A percentile compares a stretch with the other conserved stretches of the same genome.
phyloP scores from a whole-genome alignment of 345 rosid species.

The Pistacia atlantica region DNA sequence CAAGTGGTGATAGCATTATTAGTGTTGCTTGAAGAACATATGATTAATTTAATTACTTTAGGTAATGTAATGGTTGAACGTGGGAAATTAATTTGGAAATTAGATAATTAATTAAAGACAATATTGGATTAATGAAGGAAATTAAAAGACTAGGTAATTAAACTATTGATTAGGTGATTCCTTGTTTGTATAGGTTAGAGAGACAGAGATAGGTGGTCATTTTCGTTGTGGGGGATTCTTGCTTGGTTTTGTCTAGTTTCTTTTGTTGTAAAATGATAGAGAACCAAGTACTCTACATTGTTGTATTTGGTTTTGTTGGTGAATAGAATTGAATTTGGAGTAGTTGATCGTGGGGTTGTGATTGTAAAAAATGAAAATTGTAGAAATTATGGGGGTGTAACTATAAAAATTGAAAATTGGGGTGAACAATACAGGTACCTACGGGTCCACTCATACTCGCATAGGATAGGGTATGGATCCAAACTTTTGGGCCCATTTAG shows the following conservation, averaged over 20 bases:
- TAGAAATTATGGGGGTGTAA: too few species aligned
- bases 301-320: constrained; percentile 13
- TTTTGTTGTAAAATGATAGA: constrained; percentile 28
- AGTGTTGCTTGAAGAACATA: constrained; percentile 60
- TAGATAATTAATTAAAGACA: not conserved
- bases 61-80: constrained; percentile 3
- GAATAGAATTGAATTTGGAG: too few species aligned
- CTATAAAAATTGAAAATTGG: too few species aligned
- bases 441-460: too few species aligned
- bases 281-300: constrained; percentile 24
- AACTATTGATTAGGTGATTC: constrained; percentile 16
- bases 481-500: too few species aligned
- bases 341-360: too few species aligned
- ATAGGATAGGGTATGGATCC: too few species aligned
- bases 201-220: constrained; percentile 26
- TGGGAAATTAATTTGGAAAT: not conserved
- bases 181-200: constrained; percentile 36
- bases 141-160: too few species aligned
- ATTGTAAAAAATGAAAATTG: too few species aligned
- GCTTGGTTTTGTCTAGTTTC: constrained; percentile 22
- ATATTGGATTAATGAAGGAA: too few species aligned
- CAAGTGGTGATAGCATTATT: constrained; percentile 63
- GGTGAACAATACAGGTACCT: too few species aligned
- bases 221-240: constrained; percentile 35
- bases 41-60: not conserved